Evolutionary conservation across 257 asterid species (phyloP).

Genomic region (Penstemon newberryi): DNA sequence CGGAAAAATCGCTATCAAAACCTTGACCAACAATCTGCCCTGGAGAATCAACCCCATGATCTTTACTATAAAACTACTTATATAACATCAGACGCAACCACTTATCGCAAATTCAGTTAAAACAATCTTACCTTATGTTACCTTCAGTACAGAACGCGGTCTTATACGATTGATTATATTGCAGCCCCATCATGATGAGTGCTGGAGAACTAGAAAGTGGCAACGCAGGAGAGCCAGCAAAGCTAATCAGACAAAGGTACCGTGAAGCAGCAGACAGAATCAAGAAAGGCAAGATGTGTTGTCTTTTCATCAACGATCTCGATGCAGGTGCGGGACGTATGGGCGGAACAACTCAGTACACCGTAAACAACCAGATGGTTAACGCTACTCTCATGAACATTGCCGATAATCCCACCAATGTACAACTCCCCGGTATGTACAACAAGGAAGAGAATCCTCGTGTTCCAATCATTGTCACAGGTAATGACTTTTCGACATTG

Average conservation of each 20-base stretch:
- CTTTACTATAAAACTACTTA: too few species aligned
- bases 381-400: constrained; percentile 94
- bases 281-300: constrained; percentile 81
- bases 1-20: too few species aligned
- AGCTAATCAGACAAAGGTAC: constrained; percentile 65
- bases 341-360: constrained; percentile 91
- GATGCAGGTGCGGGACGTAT: constrained; percentile 91
- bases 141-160: too few species aligned
- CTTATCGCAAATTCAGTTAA: too few species aligned
- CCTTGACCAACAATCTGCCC: too few species aligned
- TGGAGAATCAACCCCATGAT: too few species aligned
- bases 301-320: constrained; percentile 83
- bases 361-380: constrained; percentile 93
- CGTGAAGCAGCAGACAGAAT: constrained; percentile 83
- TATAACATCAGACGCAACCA: too few species aligned
- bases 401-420: constrained; percentile 87
- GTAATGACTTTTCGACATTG: constrained; percentile 81
- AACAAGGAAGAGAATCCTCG: constrained; percentile 89
- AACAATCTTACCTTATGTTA: too few species aligned
- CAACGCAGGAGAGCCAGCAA: constrained; percentile 76
- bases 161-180: not conserved
- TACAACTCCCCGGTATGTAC: constrained; percentile 95
- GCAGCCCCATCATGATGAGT: constrained; percentile 92
- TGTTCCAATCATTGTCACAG: constrained; percentile 78
- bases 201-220: constrained; percentile 81